Evolutionary conservation across 441 rosid genomes (phyloP).

Genomic region (Gossypium armourianum): DNA sequence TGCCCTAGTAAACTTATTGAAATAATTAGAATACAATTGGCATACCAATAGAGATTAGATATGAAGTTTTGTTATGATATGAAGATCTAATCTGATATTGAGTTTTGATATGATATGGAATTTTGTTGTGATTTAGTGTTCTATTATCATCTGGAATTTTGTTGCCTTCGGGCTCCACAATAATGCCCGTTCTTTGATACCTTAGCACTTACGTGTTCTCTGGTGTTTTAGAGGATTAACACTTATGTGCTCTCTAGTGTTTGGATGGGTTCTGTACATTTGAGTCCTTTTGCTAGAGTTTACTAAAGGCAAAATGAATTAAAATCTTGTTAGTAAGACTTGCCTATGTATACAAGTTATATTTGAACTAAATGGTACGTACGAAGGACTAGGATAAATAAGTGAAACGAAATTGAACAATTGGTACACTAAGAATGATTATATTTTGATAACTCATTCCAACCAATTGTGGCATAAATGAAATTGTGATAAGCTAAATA

Average conservation of each 20-base stretch:
- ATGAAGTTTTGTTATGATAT: too few species aligned
- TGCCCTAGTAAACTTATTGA: too few species aligned
- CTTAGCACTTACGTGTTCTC: not conserved
- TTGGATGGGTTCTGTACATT: not conserved
- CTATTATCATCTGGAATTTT: too few species aligned
- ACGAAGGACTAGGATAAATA: not conserved
- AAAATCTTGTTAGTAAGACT: not conserved
- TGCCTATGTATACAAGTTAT: not conserved
- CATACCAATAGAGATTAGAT: too few species aligned
- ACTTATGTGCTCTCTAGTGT: not conserved
- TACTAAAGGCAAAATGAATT: not conserved
- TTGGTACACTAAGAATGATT: not conserved
- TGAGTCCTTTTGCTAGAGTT: not conserved
- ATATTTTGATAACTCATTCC: not conserved
- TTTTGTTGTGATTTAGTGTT: too few species aligned
- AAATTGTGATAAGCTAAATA: not conserved
- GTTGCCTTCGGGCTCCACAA: not conserved
- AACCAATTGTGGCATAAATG: not conserved
- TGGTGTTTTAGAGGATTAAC: not conserved
- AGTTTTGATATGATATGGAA: too few species aligned
- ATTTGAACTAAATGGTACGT: not conserved
- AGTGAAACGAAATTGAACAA: not conserved
- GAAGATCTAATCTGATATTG: too few species aligned
- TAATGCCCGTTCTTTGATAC: not conserved
- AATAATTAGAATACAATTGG: too few species aligned